Evolutionary conservation across 2,329 filamentous ascomycete genomes (phyloP).

Genomic region (Penicillium sp.): DNA sequence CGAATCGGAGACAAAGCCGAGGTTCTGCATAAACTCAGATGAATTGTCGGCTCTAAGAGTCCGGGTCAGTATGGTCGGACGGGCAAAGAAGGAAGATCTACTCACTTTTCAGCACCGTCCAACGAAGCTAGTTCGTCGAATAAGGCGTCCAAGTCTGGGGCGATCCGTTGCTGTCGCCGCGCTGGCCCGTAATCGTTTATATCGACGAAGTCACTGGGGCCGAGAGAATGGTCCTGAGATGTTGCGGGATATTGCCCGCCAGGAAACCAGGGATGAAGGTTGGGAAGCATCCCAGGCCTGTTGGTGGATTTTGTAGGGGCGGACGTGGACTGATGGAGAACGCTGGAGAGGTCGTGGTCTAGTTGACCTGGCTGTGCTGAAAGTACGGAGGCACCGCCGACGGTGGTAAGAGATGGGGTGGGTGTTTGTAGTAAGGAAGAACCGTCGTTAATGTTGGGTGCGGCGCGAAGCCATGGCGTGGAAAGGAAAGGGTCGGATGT

Average conservation of each 20-base stretch:
- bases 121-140: constrained; percentile 57
- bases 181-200: constrained; percentile 29
- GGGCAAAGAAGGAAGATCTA: background rate
- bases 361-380: constrained; percentile 18
- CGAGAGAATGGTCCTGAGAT: constrained; percentile 29
- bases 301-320: constrained; percentile 19
- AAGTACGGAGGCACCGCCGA: constrained; percentile 18
- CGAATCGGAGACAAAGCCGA: constrained; percentile 35
- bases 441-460: constrained; percentile 25
- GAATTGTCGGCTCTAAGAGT: constrained; percentile 30
- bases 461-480: constrained; percentile 27
- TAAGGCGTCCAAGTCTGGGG: constrained; percentile 46
- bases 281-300: constrained; percentile 18
- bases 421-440: constrained; percentile 27
- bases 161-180: constrained; percentile 29
- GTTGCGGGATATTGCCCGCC: constrained; percentile 24
- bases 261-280: constrained; percentile 24
- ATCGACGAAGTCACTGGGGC: constrained; percentile 27
- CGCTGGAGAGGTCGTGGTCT: constrained; percentile 12
- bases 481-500: constrained; percentile 24
- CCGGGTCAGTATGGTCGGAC: constrained; percentile 9
- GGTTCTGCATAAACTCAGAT: constrained; percentile 39
- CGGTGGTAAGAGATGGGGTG: constrained; percentile 25
- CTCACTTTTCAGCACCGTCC: constrained; percentile 50
- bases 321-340: constrained; percentile 16